Evolutionary conservation across 495 filamentous ascomycete species (phyloP), one percentile per base, ranked within the genome.

Genomic region (Xeromyces bisporus): DNA sequence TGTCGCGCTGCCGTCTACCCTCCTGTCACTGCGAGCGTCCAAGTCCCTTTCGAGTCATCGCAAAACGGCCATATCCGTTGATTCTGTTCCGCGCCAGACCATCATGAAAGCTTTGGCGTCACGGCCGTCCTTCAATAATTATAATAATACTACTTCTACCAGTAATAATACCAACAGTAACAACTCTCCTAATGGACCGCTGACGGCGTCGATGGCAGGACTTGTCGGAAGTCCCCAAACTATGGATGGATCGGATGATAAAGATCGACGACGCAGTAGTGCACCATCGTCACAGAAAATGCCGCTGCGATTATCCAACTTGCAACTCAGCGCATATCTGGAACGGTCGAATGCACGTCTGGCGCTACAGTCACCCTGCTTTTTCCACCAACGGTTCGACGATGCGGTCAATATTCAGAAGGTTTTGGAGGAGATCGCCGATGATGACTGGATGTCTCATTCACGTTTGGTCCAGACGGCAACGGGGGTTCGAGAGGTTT

Each of bases 301-400:
- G n/a, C 71, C 71, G 15, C 65, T 71, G 2, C 72, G 74, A 14
- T 62, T 81, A 29, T 71, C 71, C 23, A 75, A 65, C 39, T 50
- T 80, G 17, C 68, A 71, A 42, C 47, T 59, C 15, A 49, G 51
- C 26, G 38, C 41, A 7, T 55, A 53, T 33, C 28, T 52, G 9
- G 57, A 62, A 18, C 60, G 57, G 35, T 64, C 69, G 16, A 72
- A 75, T 2, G 68, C 76, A 17, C 62, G 64, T 18, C 69, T 80
- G 37, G 47, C 69, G 13, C 57, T 94, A 15, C 77, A 87, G 46
- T 91, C 82, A 23, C 89, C 89, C 0, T 96, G 91, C 55, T 96
- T 87, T 56, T 96, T 93, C 65, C 89, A 97, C 54, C 77, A 86
- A 54, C 70, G 84, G 24, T 96, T 97, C 47, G 89, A 93, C 35